phyloP scores from a whole-genome alignment of 202 grass and related monocot species.

The Cymbopogon flexuosus region DNA sequence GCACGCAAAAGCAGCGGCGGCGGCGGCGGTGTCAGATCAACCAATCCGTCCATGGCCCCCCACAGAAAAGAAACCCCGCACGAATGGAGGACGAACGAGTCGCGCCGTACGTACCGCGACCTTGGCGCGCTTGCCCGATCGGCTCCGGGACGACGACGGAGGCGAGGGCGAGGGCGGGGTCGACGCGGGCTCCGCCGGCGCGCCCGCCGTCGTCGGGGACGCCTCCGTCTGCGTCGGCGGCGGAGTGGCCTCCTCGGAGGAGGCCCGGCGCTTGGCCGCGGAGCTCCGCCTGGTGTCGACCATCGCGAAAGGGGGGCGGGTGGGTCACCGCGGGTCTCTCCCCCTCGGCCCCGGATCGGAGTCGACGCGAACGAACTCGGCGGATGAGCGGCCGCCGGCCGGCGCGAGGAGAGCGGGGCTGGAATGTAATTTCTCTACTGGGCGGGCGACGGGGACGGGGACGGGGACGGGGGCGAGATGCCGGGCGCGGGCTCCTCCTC shows the following conservation, averaged over 20 bases:
- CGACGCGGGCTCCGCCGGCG: background rate
- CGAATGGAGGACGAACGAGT: background rate
- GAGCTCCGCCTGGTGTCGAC: constrained; percentile 82
- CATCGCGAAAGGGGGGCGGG: constrained; percentile 38
- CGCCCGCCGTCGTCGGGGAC: background rate
- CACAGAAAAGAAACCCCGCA: background rate
- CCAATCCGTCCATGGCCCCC: background rate
- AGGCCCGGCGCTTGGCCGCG: constrained; percentile 40
- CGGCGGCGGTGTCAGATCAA: constrained; percentile 29
- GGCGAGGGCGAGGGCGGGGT: background rate
- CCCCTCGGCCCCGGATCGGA: constrained; percentile 25
- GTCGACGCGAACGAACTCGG: background rate
- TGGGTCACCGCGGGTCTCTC: background rate
- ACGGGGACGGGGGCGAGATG: background rate
- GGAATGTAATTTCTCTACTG: constrained; percentile 30
- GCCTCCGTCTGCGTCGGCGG: background rate
- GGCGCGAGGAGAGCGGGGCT: background rate
- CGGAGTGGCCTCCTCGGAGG: constrained; percentile 19
- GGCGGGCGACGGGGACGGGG: background rate
- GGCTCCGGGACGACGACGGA: constrained; percentile 14
- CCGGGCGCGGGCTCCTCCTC: background rate
- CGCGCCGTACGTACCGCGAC: constrained; percentile 5
- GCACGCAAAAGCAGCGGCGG: background rate
- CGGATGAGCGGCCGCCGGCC: background rate
- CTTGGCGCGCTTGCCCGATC: constrained; percentile 64